Evolutionary conservation across 78 protist genomes (phyloP), one percentile per base, ranked within the genome.

Genomic region (Dictyostelium brefeldianum): DNA sequence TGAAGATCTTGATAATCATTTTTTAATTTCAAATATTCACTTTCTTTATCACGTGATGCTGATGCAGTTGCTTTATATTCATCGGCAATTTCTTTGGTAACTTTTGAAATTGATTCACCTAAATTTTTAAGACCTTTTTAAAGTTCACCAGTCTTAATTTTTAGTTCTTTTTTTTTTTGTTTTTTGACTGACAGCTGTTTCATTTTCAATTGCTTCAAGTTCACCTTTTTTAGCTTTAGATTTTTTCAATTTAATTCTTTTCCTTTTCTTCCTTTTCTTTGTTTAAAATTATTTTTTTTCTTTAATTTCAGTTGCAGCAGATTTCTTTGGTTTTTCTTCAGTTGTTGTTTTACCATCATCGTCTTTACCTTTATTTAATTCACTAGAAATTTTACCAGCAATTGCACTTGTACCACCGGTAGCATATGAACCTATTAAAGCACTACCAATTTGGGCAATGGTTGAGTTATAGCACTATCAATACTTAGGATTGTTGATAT

Each of bases 1-100:
- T 77, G 81, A 50, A 77, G 51, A 77, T 77, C 81, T 77, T 77
- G 67, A 50, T 77, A 77, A 25, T 77, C 43, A 14, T n/a, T 12
- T 50, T 77, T 50, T 20, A 77, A 17, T 77, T 77, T 27, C 27
- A 46, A 14, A 18, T 50, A 77, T 15, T 53, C 48, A 0, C 46
- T 43, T 17, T 77, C 81, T 51, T 77, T 77, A 20, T 77, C 81
- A 22, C 51, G 27, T 27, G n/a, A 14, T 14, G 18, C 20, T 1
- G 67, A 8, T 0, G 81, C 81, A n/a, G 27, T 77, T 51, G 18
- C 41, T 36, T 50, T 77, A 22, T 43, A 77, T 51, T 77, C 67
- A 8, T 77, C n/a, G 22, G 81, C 59, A 25, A 77, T 50, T 50
- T 77, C 81, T 50, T 53, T 50, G 5, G 51, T 22, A 15, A 77